Conservation (phyloP, 148 eudicot genomes). For the Silene latifolia region DNA sequence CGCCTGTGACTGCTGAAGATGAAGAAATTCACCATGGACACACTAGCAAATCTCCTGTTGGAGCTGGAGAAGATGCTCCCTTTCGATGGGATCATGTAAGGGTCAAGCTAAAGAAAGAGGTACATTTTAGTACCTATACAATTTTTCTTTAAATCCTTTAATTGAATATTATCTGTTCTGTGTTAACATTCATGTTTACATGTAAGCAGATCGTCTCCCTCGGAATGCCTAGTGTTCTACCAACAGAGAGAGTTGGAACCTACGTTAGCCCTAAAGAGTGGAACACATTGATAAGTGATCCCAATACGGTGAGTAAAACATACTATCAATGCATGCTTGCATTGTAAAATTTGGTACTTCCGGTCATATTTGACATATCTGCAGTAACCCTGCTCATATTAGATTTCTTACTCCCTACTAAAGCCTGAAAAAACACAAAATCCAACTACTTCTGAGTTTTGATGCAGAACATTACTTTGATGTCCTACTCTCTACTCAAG, state of each 20-base stretch:
- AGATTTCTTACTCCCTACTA: background rate
- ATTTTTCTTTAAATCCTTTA: constrained; percentile 2
- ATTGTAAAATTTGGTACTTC: background rate
- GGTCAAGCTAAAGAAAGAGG: constrained; percentile 96
- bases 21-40: constrained; percentile 98
- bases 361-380: background rate
- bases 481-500: background rate
- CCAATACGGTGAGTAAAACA: constrained; percentile 61
- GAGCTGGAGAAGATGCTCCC: constrained; percentile 98
- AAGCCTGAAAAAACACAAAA: background rate
- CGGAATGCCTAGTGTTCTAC: constrained; percentile 89
- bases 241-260: constrained; percentile 82
- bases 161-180: background rate
- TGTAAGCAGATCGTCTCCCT: constrained; percentile 79
- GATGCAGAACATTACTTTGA: background rate
- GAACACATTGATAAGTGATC: constrained; percentile 76
- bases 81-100: constrained; percentile 99
- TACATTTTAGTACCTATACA: constrained; percentile 20
- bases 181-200: background rate
- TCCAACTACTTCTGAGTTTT: no score
- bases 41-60: constrained; percentile 85
- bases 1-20: constrained; percentile 95
- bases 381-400: background rate
- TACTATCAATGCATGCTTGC: background rate
- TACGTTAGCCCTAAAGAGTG: constrained; percentile 82